Base-by-base conservation (phyloP, 441 rosid genomes). In the Populus hybrid region DNA sequence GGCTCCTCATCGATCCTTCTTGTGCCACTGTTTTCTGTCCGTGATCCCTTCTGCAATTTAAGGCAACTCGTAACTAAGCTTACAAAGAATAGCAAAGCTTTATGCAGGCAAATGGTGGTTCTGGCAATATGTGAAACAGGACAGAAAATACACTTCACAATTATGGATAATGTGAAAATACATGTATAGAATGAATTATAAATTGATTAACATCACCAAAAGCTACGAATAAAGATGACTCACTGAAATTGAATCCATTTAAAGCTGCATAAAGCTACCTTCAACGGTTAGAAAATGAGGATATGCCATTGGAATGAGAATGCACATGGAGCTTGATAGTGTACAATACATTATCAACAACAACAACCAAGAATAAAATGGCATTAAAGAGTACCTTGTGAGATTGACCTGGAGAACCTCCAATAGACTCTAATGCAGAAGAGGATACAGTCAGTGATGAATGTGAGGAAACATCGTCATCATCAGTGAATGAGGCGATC, bases 401-500 rank as follows among this genome's bases (percentile, higher is more conserved):
- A 79, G 84, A 82, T 74, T 82, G 85, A 77, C 84, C 67, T 66
- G 79, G 85, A 42, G 79, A 85, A 53, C 78, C 74, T 76, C 78
- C 85, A 42, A 79, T 69, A 70, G 82, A 83, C 75, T 79, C 87
- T 72, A 76, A 21, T 76, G 85, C 82, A 38, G 89, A 86, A 75
- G 90, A 86, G 68, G 93, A 79, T 71, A 82, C 73, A 21, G 88
- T 83, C 77, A 32, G 82, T 10, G 91, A 91, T 26, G 94, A 90
- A 67, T 84, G 87, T 10, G 91, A 76, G 36, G 96, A 88, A 84
- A 83, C 77, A 85, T 75, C 86, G 70, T 90, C 92, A 57, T 93
- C 99, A 64, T 89, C 95, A 1, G 97, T 91, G 74, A 90, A 91
- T 6, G 93, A 89, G 8, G 92, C 89, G 79, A 89, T 85, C 82